Evolutionary conservation across 1,284 basidiomycete genomes (phyloP).

Genomic region (Austropuccinia psidii): DNA sequence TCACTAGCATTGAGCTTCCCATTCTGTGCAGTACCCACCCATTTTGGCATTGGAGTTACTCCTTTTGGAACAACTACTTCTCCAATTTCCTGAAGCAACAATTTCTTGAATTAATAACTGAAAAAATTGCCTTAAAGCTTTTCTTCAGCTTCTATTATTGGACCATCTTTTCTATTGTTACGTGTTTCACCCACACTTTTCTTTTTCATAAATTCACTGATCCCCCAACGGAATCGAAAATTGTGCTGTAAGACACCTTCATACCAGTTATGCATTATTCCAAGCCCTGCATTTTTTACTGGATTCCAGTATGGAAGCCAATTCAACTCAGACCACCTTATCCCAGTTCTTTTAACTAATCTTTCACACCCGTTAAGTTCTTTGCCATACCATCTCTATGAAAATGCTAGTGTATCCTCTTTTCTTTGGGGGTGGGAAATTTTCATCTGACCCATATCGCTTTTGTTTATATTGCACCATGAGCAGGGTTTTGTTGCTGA

Average conservation of each 20-base stretch:
- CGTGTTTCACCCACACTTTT: neutral
- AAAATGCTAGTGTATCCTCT: neutral
- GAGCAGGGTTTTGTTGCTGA: neutral
- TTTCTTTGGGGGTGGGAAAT: neutral
- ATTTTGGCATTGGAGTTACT: neutral
- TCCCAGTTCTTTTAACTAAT: neutral
- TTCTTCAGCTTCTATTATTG: neutral
- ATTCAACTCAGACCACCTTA: neutral
- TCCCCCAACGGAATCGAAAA: neutral
- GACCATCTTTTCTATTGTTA: neutral
- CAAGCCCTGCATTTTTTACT: neutral
- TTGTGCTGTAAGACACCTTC: neutral
- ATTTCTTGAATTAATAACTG: neutral
- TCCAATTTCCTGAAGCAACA: neutral
- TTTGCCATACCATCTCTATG: neutral
- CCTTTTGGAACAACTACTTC: neutral
- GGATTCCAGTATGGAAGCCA: neutral
- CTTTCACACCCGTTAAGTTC: neutral
- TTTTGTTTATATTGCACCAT: neutral
- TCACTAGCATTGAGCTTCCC: conserved; percentile 38
- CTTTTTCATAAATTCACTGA: neutral
- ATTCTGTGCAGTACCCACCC: conserved; percentile 33
- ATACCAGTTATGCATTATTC: conserved; percentile 15
- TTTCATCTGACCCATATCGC: neutral
- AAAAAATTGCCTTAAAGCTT: neutral